Conservation (phyloP, 331 rosid genomes). For the Quercus phellos region DNA sequence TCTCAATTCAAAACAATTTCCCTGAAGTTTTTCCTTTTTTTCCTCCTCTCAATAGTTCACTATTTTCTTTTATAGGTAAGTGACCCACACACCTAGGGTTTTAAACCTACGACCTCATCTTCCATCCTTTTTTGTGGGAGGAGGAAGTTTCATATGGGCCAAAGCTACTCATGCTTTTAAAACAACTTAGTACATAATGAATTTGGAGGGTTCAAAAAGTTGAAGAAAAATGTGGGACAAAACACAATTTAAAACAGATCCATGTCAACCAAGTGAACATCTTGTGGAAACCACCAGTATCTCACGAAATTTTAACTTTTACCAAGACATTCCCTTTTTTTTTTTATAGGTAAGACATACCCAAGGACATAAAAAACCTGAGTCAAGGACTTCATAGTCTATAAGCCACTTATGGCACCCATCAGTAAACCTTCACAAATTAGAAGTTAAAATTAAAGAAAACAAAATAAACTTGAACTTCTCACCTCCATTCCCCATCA, state of each 20-base stretch:
- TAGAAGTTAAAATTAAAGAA: background rate
- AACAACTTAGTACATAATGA: background rate
- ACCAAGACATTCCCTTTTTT: background rate
- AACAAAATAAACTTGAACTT: background rate
- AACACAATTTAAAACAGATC: background rate
- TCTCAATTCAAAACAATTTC: no score
- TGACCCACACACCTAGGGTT: no score
- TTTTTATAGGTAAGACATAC: background rate
- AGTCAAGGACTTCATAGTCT: background rate
- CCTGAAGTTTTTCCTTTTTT: background rate
- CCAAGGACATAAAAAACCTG: background rate
- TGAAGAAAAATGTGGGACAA: background rate
- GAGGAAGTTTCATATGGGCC: no score
- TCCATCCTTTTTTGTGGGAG: no score
- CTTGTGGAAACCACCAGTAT: background rate
- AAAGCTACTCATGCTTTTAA: background rate
- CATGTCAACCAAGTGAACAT: background rate
- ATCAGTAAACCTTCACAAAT: background rate
- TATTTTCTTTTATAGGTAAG: background rate
- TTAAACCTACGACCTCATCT: no score
- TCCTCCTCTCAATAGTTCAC: background rate
- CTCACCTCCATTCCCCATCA: conserved; percentile 91
- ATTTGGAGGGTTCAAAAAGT: background rate
- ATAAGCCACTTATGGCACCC: conserved; percentile 3
- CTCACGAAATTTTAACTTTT: background rate